These are phyloP conservation scores for Podospora fimiseda DNA, from an alignment of 495 filamentous ascomycete genomes.

Conservation along the genomic window DNA sequence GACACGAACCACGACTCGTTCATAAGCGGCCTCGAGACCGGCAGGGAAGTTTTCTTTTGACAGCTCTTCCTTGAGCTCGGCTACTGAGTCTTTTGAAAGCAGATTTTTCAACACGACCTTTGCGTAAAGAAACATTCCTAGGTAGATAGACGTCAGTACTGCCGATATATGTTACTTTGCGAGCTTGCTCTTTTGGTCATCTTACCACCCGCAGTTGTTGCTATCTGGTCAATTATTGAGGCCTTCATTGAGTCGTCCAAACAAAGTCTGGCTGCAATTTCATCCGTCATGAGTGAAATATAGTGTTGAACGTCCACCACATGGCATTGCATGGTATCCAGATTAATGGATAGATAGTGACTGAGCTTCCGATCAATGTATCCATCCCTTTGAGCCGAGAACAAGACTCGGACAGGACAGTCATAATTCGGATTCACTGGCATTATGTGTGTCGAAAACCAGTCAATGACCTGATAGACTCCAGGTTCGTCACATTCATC, in stretches of 20 bases:
- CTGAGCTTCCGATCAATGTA: neutral
- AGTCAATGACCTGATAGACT: neutral
- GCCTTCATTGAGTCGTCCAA: neutral
- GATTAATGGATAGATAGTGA: neutral
- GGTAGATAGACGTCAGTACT: too few species aligned
- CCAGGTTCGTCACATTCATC: neutral
- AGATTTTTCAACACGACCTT: slow-evolving; percentile 1
- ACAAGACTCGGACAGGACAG: neutral
- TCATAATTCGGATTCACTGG: neutral
- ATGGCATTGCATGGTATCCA: neutral
- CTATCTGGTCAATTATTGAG: neutral
- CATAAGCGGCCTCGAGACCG: neutral
- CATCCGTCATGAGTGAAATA: too few species aligned
- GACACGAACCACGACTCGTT: neutral
- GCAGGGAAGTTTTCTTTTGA: neutral
- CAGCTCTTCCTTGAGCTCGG: slow-evolving; percentile 1
- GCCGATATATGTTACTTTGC: too few species aligned
- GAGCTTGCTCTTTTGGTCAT: too few species aligned
- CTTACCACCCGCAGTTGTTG: neutral
- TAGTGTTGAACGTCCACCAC: neutral
- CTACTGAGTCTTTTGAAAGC: neutral
- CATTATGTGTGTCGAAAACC: neutral
- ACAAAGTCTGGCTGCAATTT: too few species aligned
- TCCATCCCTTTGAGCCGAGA: neutral
- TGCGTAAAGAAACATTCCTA: slow-evolving; percentile 2